These are phyloP conservation scores for Wickerhamiella australiensis DNA, from an alignment of 805 yeast species.

Conservation along the genomic window DNA sequence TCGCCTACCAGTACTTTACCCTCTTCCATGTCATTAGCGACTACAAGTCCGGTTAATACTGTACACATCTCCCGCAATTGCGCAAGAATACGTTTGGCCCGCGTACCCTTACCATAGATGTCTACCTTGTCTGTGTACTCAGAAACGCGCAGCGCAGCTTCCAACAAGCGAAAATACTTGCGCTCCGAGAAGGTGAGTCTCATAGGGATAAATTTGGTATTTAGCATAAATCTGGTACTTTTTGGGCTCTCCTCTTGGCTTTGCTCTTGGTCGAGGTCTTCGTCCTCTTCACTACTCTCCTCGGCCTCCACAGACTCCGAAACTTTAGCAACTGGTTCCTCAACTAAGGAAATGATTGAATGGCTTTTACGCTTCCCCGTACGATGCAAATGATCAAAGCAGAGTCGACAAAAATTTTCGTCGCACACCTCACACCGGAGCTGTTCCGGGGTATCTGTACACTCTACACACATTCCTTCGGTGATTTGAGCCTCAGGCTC, in stretches of 20 bases:
- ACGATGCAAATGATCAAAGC: conserved; percentile 55
- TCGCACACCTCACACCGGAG: conserved; percentile 50
- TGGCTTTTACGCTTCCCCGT: conserved; percentile 38
- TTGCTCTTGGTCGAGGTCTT: conserved; percentile 12
- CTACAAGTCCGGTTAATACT: conserved; percentile 63
- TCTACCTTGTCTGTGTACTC: conserved; percentile 75
- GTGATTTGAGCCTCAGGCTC: neutral
- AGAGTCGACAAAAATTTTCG: conserved; percentile 57
- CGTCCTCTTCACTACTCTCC: conserved; percentile 14
- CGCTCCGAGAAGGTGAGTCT: conserved; percentile 58
- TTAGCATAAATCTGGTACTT: conserved; percentile 28
- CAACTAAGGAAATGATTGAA: conserved; percentile 16
- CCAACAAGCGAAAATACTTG: conserved; percentile 50
- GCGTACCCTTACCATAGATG: conserved; percentile 51
- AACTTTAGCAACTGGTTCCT: conserved; percentile 14
- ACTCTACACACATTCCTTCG: conserved; percentile 44
- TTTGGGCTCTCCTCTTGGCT: conserved; percentile 12
- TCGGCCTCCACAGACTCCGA: conserved; percentile 13
- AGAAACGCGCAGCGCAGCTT: conserved; percentile 66
- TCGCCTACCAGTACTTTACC: conserved; percentile 51
- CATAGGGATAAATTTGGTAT: conserved; percentile 47
- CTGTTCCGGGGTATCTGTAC: conserved; percentile 61
- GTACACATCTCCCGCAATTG: conserved; percentile 70
- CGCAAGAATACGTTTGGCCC: conserved; percentile 56
- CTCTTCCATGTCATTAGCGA: conserved; percentile 59